Conservation (phyloP, 495 filamentous ascomycete genomes). For the Lophiotrema nucula region DNA sequence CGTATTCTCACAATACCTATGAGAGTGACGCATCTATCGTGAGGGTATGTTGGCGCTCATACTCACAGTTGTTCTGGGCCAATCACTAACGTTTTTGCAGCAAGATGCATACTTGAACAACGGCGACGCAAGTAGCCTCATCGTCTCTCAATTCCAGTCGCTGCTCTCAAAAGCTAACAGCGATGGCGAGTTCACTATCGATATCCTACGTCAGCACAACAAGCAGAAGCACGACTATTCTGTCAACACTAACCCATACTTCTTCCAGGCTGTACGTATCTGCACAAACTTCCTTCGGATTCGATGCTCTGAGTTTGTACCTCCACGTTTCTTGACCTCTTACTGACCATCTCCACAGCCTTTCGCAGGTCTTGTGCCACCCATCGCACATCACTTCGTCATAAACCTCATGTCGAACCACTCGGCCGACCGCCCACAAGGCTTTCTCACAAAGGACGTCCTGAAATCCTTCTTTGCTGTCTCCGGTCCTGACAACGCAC, state of each 20-base stretch:
- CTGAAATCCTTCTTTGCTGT: constrained; percentile 12
- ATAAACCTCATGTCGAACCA: constrained; percentile 36
- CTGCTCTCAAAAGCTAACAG: background rate
- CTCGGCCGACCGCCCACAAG: constrained; percentile 33
- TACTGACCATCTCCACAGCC: background rate
- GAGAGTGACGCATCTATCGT: constrained; percentile 10
- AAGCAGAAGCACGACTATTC: constrained; percentile 7
- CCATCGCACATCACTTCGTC: constrained; percentile 10
- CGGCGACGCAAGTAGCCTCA: constrained; percentile 2
- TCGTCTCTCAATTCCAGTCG: background rate
- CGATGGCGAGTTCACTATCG: constrained; percentile 2
- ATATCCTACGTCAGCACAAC: constrained; percentile 8
- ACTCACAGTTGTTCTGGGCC: background rate
- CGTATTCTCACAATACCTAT: constrained; percentile 3
- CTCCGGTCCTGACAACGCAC: background rate
- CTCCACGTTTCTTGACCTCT: background rate
- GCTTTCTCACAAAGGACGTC: constrained; percentile 18
- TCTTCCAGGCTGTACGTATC: constrained; percentile 8
- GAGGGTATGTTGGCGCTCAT: background rate
- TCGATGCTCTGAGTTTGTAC: background rate
- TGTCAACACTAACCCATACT: constrained; percentile 7
- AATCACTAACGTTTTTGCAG: background rate
- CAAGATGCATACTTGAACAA: constrained; percentile 6
- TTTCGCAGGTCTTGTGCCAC: constrained; percentile 10
- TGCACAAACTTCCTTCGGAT: no score